Evolutionary conservation across 78 protist genomes (phyloP).

Genomic region (Acrasis kona): DNA sequence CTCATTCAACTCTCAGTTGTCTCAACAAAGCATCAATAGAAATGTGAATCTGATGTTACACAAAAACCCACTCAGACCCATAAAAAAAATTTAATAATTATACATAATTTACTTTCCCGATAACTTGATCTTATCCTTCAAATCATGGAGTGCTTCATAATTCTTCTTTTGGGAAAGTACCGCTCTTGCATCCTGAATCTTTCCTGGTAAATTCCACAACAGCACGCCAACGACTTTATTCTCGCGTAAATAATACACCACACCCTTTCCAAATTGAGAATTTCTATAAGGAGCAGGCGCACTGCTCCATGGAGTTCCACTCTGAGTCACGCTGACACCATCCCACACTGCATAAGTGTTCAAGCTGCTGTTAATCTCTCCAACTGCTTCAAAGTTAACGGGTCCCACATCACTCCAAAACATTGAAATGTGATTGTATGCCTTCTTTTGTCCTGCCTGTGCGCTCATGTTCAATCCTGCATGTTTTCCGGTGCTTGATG

Average conservation of each 20-base stretch:
- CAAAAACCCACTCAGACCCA: too few relatives aligned
- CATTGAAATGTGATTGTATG: constrained; percentile 30
- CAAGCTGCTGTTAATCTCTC: constrained; percentile 27
- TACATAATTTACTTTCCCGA: too few relatives aligned
- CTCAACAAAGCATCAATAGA: too few relatives aligned
- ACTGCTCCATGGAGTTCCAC: neutral
- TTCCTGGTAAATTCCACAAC: constrained; percentile 32
- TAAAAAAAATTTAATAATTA: too few relatives aligned
- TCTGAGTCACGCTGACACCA: neutral
- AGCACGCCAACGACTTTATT: constrained; percentile 36
- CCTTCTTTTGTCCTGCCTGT: constrained; percentile 14
- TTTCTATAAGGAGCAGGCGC: neutral
- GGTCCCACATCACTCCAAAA: constrained; percentile 33
- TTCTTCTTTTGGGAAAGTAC: neutral
- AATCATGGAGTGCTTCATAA: neutral
- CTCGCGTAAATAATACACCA: constrained; percentile 44
- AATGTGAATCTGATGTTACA: too few relatives aligned
- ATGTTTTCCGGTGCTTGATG: constrained; percentile 24
- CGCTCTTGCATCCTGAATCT: constrained; percentile 18
- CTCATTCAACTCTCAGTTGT: too few relatives aligned
- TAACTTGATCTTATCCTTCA: neutral
- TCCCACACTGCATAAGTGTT: constrained; percentile 43
- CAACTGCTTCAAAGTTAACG: constrained; percentile 43
- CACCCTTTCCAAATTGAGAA: constrained; percentile 38
- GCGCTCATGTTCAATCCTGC: constrained; percentile 55